Evolutionary conservation across 1,139 yeast species (phyloP), one percentile per base, ranked within the genome.

Genomic region (Zygosaccharomyces sapae): DNA sequence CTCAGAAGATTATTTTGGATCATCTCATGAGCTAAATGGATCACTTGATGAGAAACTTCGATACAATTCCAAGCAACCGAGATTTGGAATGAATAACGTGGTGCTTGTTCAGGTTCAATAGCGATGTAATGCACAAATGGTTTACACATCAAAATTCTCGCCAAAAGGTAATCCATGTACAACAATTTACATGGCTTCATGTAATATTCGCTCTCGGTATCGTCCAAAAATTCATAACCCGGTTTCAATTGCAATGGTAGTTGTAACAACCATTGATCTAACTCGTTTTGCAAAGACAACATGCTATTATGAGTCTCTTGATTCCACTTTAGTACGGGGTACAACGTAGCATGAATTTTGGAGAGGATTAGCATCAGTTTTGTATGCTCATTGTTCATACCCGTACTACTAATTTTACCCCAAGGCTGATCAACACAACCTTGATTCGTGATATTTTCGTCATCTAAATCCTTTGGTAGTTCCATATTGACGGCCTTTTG

Each of bases 401-500:
- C 86, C 33, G 86, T 75, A n/a, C 86, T 80, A 6, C 86, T 80
- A 18, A 82, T 68, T 52, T 77, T 70, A 13, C 70, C 70, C 24
- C 65, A 62, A 39, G 63, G 69, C 45, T 62, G 64, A 18, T 56
- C 57, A 8, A 52, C 55, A 46, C 57, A 61, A 0, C 73, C 75
- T 3, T 69, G 70, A 34, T 79, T 75, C 1, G 90, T 84, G 47
- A 87, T 80, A 62, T 83, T 82, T 55, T 85, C 90, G 64, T 89
- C 97, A 61, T 88, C 96, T 38, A 88, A 70, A 58, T 88, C 96
- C 35, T 75, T 74, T 13, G 96, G 90, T 58, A 85, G 71, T 48
- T 83, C 89, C 62, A 87, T 96, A 66, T 87, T 95, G 56, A 86
- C 83, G 56, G 88, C 95, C 54, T 80, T 86, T 57, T 85, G 90